Percentiles rank a stretch among this genome's conserved stretches.
Evolutionary conservation across 73 alveolate genomes (phyloP).

Genomic region (Uronychia binucleata): DNA sequence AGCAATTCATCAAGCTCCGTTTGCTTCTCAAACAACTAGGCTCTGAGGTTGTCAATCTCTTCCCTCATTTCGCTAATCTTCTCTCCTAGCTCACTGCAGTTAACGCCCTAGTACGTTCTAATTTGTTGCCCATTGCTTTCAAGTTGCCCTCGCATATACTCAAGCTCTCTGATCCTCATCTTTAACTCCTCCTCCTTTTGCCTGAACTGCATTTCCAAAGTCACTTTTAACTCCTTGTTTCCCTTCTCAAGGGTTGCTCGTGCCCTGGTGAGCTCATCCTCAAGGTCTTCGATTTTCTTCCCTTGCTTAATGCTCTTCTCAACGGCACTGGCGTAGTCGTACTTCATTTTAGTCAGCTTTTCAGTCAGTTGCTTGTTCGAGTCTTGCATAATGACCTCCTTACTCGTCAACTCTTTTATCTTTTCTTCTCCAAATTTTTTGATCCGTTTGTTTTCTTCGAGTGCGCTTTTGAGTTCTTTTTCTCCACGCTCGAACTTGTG

Average conservation of each 20-base stretch:
- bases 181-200: neutral
- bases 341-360: conserved; percentile 1
- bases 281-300: neutral
- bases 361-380: conserved; percentile 9
- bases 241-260: neutral
- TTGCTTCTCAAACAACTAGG: neutral
- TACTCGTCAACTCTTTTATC: conserved; percentile 11
- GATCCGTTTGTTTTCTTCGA: neutral
- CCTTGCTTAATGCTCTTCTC: neutral
- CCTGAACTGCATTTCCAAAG: neutral
- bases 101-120: neutral
- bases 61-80: too few species aligned
- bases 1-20: neutral
- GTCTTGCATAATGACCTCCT: neutral
- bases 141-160: neutral
- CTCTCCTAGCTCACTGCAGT: neutral
- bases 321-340: neutral
- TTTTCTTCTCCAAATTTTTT: conserved; percentile 13
- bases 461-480: conserved; percentile 6
- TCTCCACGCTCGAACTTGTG: neutral
- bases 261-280: neutral
- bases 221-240: neutral
- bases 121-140: neutral
- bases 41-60: too few species aligned
- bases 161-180: neutral